Evolutionary conservation across 257 asterid genomes (phyloP).

Genomic region (Solanum megistacrolobum): DNA sequence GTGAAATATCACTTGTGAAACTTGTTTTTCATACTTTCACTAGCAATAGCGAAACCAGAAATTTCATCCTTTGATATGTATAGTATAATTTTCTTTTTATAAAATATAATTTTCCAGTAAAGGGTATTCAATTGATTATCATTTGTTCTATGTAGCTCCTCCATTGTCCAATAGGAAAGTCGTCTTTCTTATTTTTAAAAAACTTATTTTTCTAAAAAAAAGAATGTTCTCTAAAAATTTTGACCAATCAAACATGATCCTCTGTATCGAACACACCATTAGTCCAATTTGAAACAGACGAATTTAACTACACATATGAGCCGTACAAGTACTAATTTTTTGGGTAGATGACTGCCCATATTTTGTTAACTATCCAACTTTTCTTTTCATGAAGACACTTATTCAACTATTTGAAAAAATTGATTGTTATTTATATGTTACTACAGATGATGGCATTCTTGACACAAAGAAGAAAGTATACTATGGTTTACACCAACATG

Average conservation of each 20-base stretch:
- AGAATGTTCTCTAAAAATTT: background rate
- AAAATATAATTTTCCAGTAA: too few relatives aligned
- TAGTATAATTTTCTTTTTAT: too few relatives aligned
- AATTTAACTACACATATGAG: background rate
- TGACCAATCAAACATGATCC: background rate
- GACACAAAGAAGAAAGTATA: background rate
- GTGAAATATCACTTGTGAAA: background rate
- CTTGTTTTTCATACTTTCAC: background rate
- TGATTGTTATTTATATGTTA: background rate
- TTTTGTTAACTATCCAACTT: background rate
- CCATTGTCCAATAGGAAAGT: background rate
- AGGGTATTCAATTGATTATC: too few relatives aligned
- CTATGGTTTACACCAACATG: slow-evolving; percentile 1
- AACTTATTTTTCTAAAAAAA: background rate
- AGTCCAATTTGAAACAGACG: background rate
- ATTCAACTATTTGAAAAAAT: background rate
- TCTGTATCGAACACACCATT: background rate
- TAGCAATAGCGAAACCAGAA: too few relatives aligned
- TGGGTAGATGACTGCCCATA: background rate
- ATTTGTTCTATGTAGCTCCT: too few relatives aligned
- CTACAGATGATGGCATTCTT: background rate
- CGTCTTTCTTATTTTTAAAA: background rate
- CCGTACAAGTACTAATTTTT: background rate
- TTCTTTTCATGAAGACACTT: too few relatives aligned
- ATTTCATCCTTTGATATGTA: too few relatives aligned